These are phyloP conservation scores for Blumeria graminis DNA, from an alignment of 2,329 filamentous ascomycete species.

Conservation along the genomic window DNA sequence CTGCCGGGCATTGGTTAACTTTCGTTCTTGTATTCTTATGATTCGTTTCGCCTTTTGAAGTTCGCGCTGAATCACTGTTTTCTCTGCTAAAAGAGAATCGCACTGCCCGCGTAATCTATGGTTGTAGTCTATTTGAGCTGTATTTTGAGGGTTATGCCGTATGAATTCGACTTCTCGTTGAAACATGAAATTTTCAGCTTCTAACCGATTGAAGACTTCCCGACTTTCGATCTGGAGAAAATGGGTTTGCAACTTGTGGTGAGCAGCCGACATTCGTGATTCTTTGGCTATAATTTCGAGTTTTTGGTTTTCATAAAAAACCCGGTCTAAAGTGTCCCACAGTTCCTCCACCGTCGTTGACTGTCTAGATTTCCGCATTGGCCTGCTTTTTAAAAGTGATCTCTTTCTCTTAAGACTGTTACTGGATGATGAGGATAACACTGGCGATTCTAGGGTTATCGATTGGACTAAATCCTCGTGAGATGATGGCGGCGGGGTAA, in stretches of 20 bases:
- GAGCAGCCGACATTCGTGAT: slow-evolving; percentile 61
- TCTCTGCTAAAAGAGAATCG: slow-evolving; percentile 41
- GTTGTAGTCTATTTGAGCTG: slow-evolving; percentile 29
- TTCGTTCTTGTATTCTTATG: slow-evolving; percentile 55
- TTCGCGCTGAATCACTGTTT: slow-evolving; percentile 35
- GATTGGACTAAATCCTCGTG: slow-evolving; percentile 20
- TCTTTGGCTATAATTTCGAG: slow-evolving; percentile 27
- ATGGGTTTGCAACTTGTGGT: slow-evolving; percentile 76
- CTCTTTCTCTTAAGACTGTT: background rate
- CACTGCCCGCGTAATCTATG: slow-evolving; percentile 41
- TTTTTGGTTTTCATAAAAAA: slow-evolving; percentile 30
- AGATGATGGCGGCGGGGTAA: slow-evolving; percentile 39
- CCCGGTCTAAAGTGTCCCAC: slow-evolving; percentile 28
- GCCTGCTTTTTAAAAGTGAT: slow-evolving; percentile 8
- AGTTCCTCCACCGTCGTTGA: slow-evolving; percentile 31
- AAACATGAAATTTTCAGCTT: slow-evolving; percentile 82
- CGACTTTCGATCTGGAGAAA: slow-evolving; percentile 64
- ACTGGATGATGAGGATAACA: slow-evolving; percentile 11
- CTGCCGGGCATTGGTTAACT: slow-evolving; percentile 43
- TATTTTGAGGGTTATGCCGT: slow-evolving; percentile 40
- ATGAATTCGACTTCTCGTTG: slow-evolving; percentile 69
- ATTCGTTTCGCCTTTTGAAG: slow-evolving; percentile 52
- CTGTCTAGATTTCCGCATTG: slow-evolving; percentile 24
- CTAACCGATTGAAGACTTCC: slow-evolving; percentile 65
- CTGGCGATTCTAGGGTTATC: slow-evolving; percentile 3